A percentile compares a stretch with the other conserved stretches of the same genome.
Conservation (phyloP, 2,329 filamentous ascomycete genomes). For the Dothideomycetes sp. region DNA sequence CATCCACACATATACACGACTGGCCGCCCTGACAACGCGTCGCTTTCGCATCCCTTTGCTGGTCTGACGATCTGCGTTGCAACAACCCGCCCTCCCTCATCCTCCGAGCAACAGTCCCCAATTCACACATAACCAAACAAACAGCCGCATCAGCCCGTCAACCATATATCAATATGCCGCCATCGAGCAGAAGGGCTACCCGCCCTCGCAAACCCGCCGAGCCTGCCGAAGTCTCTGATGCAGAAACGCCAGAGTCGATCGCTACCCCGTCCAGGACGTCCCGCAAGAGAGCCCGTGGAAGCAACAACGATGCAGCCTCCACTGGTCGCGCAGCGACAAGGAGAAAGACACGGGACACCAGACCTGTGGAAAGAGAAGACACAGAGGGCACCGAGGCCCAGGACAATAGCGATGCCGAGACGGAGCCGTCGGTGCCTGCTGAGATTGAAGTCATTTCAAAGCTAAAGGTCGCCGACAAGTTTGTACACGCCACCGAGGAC, state of each 20-base stretch:
- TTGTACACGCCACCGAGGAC: slow-evolving; percentile 45
- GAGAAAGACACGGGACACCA: slow-evolving; percentile 23
- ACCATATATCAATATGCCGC: slow-evolving; percentile 8
- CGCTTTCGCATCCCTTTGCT: no score
- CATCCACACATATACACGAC: no score
- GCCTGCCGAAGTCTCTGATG: slow-evolving; percentile 24
- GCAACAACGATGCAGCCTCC: slow-evolving; percentile 12
- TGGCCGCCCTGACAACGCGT: no score
- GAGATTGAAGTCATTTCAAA: slow-evolving; percentile 33
- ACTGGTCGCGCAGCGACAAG: slow-evolving; percentile 15
- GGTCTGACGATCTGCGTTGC: no score
- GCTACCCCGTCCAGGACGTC: slow-evolving; percentile 37
- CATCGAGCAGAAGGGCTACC: slow-evolving; percentile 10
- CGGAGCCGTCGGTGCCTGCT: slow-evolving; percentile 23
- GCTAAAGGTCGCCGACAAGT: slow-evolving; percentile 32
- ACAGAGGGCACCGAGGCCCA: slow-evolving; percentile 27
- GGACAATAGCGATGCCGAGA: slow-evolving; percentile 26
- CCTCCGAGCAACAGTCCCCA: no score
- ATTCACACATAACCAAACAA: no score
- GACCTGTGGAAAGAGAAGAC: slow-evolving; percentile 20
- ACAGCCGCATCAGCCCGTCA: no score
- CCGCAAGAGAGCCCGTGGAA: slow-evolving; percentile 30
- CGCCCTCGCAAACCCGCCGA: slow-evolving; percentile 11
- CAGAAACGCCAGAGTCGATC: slow-evolving; percentile 34
- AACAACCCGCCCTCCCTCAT: no score